Conservation (phyloP, 2,329 filamentous ascomycete species). For the Neonectria faginata region DNA sequence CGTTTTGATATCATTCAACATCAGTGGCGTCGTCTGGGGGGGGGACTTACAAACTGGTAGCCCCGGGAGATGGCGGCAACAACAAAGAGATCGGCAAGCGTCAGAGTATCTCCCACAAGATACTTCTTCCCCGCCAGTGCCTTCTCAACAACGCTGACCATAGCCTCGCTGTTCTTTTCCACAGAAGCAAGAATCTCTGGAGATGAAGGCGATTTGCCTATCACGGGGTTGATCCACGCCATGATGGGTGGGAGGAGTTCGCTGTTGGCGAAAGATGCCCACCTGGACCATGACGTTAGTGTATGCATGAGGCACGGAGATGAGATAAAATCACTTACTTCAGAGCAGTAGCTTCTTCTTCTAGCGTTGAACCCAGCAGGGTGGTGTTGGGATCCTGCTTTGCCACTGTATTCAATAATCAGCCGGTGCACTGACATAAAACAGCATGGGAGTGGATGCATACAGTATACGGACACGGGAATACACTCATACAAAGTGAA, state of each 20-base stretch:
- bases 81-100: slow-evolving; percentile 26
- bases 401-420: slow-evolving; percentile 7
- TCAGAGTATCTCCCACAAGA: slow-evolving; percentile 21
- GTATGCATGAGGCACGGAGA: too few relatives aligned
- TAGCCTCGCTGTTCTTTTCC: slow-evolving; percentile 26
- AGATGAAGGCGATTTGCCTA: slow-evolving; percentile 20
- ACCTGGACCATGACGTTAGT: not conserved
- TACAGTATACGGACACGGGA: slow-evolving; percentile 23
- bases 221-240: slow-evolving; percentile 30
- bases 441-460: not conserved
- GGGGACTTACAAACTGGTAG: slow-evolving; percentile 19
- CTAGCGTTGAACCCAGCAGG: slow-evolving; percentile 19
- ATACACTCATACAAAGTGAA: slow-evolving; percentile 26
- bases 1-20: too few relatives aligned
- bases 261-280: slow-evolving; percentile 27
- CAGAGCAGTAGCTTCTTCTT: slow-evolving; percentile 26
- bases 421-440: not conserved
- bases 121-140: slow-evolving; percentile 20
- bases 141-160: slow-evolving; percentile 25
- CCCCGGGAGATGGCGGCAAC: slow-evolving; percentile 24
- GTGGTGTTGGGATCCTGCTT: slow-evolving; percentile 29
- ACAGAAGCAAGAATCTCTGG: slow-evolving; percentile 21
- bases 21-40: too few relatives aligned
- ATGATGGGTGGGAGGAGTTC: slow-evolving; percentile 27
- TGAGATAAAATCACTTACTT: slow-evolving; percentile 4